Conservation (phyloP, 306 rosid genomes). For the Pachyrhizus erosus region DNA sequence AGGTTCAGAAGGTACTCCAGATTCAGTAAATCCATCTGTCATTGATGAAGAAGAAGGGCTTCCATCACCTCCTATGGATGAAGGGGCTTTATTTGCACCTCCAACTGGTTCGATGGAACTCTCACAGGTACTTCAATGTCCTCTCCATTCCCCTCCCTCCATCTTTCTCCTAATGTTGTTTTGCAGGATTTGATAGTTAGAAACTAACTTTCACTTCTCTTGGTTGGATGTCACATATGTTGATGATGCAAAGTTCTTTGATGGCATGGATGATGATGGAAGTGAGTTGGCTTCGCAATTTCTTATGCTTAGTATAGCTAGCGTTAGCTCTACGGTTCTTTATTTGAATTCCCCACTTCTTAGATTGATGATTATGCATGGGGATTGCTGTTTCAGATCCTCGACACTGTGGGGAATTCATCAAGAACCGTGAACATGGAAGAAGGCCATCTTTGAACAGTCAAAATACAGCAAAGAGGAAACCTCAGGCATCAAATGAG, state of each 20-base stretch:
- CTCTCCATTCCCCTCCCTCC: neutral
- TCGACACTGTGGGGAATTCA: constrained; percentile 63
- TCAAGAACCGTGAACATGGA: constrained; percentile 27
- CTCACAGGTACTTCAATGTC: constrained; percentile 59
- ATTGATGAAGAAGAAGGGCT: constrained; percentile 77
- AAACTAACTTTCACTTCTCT: constrained; percentile 49
- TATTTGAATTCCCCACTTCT: constrained; percentile 56
- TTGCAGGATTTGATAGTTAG: constrained; percentile 18
- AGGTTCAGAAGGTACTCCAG: constrained; percentile 71
- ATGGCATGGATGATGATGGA: constrained; percentile 92
- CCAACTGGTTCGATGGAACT: constrained; percentile 73
- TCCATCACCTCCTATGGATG: constrained; percentile 89
- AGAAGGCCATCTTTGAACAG: neutral
- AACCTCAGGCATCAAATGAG: constrained; percentile 47
- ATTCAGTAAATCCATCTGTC: constrained; percentile 64
- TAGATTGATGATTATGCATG: constrained; percentile 51
- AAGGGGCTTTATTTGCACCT: constrained; percentile 60
- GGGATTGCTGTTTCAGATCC: constrained; percentile 80
- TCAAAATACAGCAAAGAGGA: constrained; percentile 46
- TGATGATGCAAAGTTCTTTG: constrained; percentile 68
- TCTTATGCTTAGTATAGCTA: constrained; percentile 46
- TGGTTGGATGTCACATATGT: constrained; percentile 32
- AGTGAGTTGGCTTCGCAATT: constrained; percentile 66
- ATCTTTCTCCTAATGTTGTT: neutral
- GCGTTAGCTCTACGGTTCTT: constrained; percentile 50